Evolutionary conservation across 2,329 filamentous ascomycete species (phyloP).

Genomic region (Simplicillium aogashimaense): DNA sequence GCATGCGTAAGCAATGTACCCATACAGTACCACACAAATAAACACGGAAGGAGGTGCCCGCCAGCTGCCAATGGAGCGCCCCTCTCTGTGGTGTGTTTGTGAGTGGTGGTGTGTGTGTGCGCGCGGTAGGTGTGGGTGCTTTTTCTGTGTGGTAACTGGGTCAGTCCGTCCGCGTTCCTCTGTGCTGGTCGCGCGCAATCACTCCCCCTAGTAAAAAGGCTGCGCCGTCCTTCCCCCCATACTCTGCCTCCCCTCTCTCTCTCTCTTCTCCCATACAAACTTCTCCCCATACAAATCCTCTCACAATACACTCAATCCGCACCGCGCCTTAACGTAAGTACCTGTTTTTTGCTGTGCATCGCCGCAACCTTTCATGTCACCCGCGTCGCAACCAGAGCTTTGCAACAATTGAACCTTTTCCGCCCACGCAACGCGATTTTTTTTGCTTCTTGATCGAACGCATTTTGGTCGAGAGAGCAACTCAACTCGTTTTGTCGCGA

Average conservation of each 20-base stretch:
- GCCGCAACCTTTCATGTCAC: slow-evolving; percentile 28
- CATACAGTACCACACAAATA: slow-evolving; percentile 26
- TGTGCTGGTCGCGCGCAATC: slow-evolving; percentile 36
- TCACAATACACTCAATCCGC: slow-evolving; percentile 29
- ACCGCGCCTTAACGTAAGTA: too few species aligned
- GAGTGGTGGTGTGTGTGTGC: neutral
- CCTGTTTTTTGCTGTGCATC: slow-evolving; percentile 20
- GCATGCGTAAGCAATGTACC: slow-evolving; percentile 21
- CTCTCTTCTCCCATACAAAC: slow-evolving; percentile 52
- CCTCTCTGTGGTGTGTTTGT: neutral
- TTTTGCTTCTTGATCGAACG: slow-evolving; percentile 3
- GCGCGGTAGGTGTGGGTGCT: slow-evolving; percentile 1
- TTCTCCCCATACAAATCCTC: slow-evolving; percentile 42
- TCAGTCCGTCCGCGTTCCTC: slow-evolving; percentile 17
- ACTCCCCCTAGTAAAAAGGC: slow-evolving; percentile 58
- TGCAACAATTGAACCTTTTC: slow-evolving; percentile 19
- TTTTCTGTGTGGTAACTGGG: neutral
- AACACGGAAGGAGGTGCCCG: neutral
- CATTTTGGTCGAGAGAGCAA: slow-evolving; percentile 3
- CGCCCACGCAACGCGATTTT: slow-evolving; percentile 10
- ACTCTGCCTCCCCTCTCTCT: slow-evolving; percentile 36
- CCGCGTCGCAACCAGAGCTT: slow-evolving; percentile 8
- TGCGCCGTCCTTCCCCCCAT: slow-evolving; percentile 42
- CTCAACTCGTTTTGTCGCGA: slow-evolving; percentile 1
- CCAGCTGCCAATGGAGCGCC: too few species aligned